Percentiles rank a stretch among this genome's conserved stretches.
Evolutionary conservation across 495 filamentous ascomycete species (phyloP).

Genomic region (Trichocladium antarcticum): DNA sequence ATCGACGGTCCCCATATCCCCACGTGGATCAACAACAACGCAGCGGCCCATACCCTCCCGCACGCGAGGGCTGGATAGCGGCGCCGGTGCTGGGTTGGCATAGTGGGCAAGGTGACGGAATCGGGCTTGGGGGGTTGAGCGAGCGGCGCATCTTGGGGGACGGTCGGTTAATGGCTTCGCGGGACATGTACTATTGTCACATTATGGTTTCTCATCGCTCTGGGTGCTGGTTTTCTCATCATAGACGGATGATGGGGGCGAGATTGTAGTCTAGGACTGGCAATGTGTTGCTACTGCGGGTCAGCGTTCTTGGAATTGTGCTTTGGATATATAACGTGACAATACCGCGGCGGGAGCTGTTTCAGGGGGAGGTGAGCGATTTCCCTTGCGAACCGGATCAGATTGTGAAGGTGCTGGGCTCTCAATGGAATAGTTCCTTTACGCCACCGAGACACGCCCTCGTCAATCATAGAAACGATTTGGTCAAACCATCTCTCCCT

Average conservation of each 20-base stretch:
- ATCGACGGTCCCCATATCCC: slow-evolving; percentile 7
- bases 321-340: neutral
- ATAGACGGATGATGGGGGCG: slow-evolving; percentile 32
- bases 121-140: slow-evolving; percentile 17
- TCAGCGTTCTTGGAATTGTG: neutral
- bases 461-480: too few species aligned
- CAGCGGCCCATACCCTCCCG: slow-evolving; percentile 1
- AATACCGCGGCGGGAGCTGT: too few species aligned
- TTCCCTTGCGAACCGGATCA: too few species aligned
- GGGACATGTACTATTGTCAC: slow-evolving; percentile 38
- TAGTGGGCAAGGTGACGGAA: slow-evolving; percentile 1
- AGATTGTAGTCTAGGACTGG: slow-evolving; percentile 37
- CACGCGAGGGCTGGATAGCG: slow-evolving; percentile 1
- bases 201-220: slow-evolving; percentile 35
- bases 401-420: too few species aligned
- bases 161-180: slow-evolving; percentile 23
- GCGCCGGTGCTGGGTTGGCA: slow-evolving; percentile 11
- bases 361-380: too few species aligned
- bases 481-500: too few species aligned
- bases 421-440: too few species aligned
- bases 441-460: too few species aligned
- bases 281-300: slow-evolving; percentile 17
- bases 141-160: slow-evolving; percentile 21
- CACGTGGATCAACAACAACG: slow-evolving; percentile 4
- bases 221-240: slow-evolving; percentile 26